A percentile compares a stretch with the other conserved stretches of the same genome.
These are phyloP conservation scores for Xylaria sp. DNA, from an alignment of 2,329 filamentous ascomycete genomes.

Conservation along the genomic window DNA sequence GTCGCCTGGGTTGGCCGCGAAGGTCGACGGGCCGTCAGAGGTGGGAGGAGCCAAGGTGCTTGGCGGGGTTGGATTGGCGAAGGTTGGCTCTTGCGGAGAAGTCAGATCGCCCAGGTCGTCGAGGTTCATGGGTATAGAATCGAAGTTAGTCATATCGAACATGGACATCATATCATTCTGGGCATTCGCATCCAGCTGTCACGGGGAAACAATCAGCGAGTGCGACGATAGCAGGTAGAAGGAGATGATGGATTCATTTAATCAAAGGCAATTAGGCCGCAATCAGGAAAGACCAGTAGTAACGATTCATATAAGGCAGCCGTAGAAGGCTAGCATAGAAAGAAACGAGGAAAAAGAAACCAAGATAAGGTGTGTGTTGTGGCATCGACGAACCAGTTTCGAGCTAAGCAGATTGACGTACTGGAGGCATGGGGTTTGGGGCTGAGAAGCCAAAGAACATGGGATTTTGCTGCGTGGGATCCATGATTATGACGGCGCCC, in stretches of 20 bases:
- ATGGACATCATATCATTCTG: constrained; percentile 49
- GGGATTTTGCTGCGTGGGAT: constrained; percentile 49
- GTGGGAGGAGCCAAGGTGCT: constrained; percentile 37
- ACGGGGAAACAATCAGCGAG: constrained; percentile 30
- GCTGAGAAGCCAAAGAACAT: constrained; percentile 53
- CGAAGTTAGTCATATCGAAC: constrained; percentile 47
- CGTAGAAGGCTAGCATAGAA: not conserved
- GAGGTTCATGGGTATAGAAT: constrained; percentile 46
- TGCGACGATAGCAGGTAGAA: not conserved
- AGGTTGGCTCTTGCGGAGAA: constrained; percentile 41
- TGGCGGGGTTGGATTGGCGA: constrained; percentile 40
- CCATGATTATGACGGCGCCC: constrained; percentile 38
- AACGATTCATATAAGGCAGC: not conserved
- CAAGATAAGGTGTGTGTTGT: not conserved
- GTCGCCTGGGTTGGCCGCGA: constrained; percentile 41
- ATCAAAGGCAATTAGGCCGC: not conserved
- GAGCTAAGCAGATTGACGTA: constrained; percentile 38
- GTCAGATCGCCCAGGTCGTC: constrained; percentile 46
- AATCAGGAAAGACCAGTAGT: not conserved
- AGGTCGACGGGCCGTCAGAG: constrained; percentile 39
- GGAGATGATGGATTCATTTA: not conserved
- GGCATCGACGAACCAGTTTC: constrained; percentile 1
- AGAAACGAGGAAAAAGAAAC: not conserved
- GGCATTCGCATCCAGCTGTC: constrained; percentile 44
- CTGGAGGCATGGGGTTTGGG: constrained; percentile 46